Conservation (phyloP, 2,329 filamentous ascomycete genomes). For the Sarocladium oryzae region DNA sequence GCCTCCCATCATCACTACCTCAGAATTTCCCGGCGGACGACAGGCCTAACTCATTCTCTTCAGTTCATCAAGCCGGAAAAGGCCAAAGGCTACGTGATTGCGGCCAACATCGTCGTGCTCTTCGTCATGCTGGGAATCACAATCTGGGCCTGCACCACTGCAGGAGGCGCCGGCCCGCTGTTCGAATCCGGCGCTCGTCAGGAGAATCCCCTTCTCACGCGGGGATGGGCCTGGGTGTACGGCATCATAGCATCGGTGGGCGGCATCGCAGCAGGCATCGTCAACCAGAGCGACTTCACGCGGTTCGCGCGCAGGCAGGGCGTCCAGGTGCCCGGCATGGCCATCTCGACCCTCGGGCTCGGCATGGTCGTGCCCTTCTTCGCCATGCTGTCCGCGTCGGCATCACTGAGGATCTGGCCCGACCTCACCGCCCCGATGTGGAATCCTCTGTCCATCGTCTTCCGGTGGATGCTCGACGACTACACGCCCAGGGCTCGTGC, state of each 20-base stretch:
- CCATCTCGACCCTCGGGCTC: slow-evolving; percentile 12
- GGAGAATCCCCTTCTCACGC: not conserved
- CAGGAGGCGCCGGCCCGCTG: not conserved
- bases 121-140: slow-evolving; percentile 17
- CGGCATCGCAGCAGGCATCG: slow-evolving; percentile 13
- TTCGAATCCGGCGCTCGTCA: not conserved
- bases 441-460: slow-evolving; percentile 42
- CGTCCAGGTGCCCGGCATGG: slow-evolving; percentile 1
- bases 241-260: slow-evolving; percentile 18
- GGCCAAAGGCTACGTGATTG: slow-evolving; percentile 21
- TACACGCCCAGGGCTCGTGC: slow-evolving; percentile 31
- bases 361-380: slow-evolving; percentile 33
- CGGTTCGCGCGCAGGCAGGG: slow-evolving; percentile 13
- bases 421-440: slow-evolving; percentile 25
- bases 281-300: slow-evolving; percentile 17
- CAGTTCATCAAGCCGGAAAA: slow-evolving; percentile 20
- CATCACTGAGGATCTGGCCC: not conserved
- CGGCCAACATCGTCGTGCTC: slow-evolving; percentile 16
- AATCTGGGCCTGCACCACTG: slow-evolving; percentile 14
- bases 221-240: not conserved
- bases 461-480: slow-evolving; percentile 28
- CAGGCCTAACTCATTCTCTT: no score
- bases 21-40: no score
- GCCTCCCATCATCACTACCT: not conserved
- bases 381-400: slow-evolving; percentile 20